Evolutionary conservation across 345 rosid genomes (phyloP).

Genomic region (Euphorbia lathyris): DNA sequence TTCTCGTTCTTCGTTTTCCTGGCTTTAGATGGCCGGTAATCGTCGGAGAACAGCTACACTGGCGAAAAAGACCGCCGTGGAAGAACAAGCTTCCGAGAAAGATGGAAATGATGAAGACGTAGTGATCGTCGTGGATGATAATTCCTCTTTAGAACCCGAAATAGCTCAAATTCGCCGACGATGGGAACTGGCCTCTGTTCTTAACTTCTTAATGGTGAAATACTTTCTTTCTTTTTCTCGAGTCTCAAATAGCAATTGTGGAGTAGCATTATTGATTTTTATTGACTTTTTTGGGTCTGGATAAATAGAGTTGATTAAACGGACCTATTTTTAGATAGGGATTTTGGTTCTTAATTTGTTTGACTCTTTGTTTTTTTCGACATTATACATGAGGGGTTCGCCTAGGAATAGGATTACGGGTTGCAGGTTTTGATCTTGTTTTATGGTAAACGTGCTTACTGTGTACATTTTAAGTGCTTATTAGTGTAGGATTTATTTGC

Average conservation of each 20-base stretch:
- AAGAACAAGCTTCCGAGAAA: constrained; percentile 8
- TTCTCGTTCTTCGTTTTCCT: neutral
- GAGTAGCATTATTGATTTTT: neutral
- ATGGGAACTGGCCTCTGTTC: constrained; percentile 94
- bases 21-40: constrained; percentile 35
- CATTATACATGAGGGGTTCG: neutral
- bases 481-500: constrained; percentile 6
- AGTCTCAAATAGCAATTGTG: neutral
- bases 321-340: neutral
- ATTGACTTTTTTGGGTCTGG: neutral
- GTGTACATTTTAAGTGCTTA: neutral
- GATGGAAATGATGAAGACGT: constrained; percentile 7
- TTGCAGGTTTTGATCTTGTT: neutral
- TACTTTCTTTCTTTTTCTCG: neutral
- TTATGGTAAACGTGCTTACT: neutral
- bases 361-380: neutral
- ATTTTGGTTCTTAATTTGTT: neutral
- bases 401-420: neutral
- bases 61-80: constrained; percentile 3
- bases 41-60: constrained; percentile 24
- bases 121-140: neutral
- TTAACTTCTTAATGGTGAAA: constrained; percentile 67
- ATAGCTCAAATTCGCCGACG: constrained; percentile 57
- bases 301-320: neutral
- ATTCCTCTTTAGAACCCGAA: constrained; percentile 27